Base-by-base conservation (phyloP, 2,329 filamentous ascomycete species). In the Curvularia lunata region DNA sequence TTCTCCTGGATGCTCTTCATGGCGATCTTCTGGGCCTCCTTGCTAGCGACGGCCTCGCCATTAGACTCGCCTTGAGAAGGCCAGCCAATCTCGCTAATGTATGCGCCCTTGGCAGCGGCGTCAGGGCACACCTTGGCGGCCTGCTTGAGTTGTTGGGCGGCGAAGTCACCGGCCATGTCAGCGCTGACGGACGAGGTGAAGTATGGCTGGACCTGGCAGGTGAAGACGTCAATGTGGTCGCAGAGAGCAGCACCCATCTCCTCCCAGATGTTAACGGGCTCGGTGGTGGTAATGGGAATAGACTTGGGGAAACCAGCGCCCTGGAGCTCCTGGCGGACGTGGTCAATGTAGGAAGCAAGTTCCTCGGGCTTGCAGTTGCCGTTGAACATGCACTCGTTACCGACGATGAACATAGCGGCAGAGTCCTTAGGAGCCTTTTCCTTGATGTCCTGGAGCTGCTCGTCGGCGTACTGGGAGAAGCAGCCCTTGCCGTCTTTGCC, bases 31-130 rank as follows among this genome's bases (percentile, higher is more conserved):
- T 98, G 94, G 81, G 94, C 82, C 1, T 73, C 41, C 5, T 67
- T 48, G 67, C 90, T 87, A 55, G 93, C 87, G 68, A 91, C 81
- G 57, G 92, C 92, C 19, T 74, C 74, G 59, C 91, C 91, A 80
- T 95, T 94, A 56, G 85, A 78, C 28, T 77, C 69, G 74, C 93
- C 93, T 7, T 75, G 66, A 52, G 82, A 87, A 64, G 94, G 94
- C 92, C 93, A 98, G 71, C 94, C 94, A 56, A 90, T 91, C 87
- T 98, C 94, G 68, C 96, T 84, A 81, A 94, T 91, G 82, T 91
- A 87, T 66, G 88, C 88, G 37, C 85, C 80, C 82, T 90, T 90
- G 27, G 62, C 63, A 28, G 74, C 74, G 19, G 70, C 65, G 75
- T 84, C 85, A 40, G 82, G 76, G 86, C 94, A 98, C 68, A 91